phyloP scores from a whole-genome alignment of 1,284 basidiomycete species.

The Boletus sp. region DNA sequence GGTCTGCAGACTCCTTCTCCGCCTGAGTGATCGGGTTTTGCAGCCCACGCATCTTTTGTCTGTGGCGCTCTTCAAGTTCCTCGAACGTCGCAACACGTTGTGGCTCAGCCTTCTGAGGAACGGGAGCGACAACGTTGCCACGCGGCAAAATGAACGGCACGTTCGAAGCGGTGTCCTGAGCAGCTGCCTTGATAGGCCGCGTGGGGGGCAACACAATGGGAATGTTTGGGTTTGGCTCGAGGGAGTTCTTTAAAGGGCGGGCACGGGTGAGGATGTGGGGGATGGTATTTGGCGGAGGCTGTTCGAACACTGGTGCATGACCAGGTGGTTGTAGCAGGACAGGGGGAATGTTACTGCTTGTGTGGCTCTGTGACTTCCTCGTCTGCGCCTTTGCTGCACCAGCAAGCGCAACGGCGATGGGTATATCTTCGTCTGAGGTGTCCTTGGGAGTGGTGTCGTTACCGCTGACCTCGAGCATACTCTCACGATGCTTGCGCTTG shows the following conservation, averaged over 20 bases:
- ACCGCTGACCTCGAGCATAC: constrained; percentile 38
- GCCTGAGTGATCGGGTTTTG: constrained; percentile 72
- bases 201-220: constrained; percentile 31
- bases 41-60: constrained; percentile 70
- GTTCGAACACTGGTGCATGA: constrained; percentile 30
- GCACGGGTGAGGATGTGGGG: constrained; percentile 63
- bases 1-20: constrained; percentile 64
- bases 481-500: constrained; percentile 65
- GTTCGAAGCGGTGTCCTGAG: constrained; percentile 24
- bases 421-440: constrained; percentile 45
- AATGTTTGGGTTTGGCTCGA: constrained; percentile 27
- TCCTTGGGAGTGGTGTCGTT: constrained; percentile 38
- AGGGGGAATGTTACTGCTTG: constrained; percentile 35
- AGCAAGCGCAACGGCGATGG: constrained; percentile 43
- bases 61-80: constrained; percentile 76
- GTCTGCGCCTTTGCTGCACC: constrained; percentile 26
- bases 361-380: constrained; percentile 36
- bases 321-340: constrained; percentile 66
- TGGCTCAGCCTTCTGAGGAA: constrained; percentile 43
- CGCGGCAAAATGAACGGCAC: constrained; percentile 31
- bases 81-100: constrained; percentile 68
- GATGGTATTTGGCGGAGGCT: constrained; percentile 29
- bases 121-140: constrained; percentile 40
- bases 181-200: constrained; percentile 16
- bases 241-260: constrained; percentile 33